Evolutionary conservation across 495 filamentous ascomycete species (phyloP), one percentile per base, ranked within the genome.

Genomic region (Achaetomiella virescens): DNA sequence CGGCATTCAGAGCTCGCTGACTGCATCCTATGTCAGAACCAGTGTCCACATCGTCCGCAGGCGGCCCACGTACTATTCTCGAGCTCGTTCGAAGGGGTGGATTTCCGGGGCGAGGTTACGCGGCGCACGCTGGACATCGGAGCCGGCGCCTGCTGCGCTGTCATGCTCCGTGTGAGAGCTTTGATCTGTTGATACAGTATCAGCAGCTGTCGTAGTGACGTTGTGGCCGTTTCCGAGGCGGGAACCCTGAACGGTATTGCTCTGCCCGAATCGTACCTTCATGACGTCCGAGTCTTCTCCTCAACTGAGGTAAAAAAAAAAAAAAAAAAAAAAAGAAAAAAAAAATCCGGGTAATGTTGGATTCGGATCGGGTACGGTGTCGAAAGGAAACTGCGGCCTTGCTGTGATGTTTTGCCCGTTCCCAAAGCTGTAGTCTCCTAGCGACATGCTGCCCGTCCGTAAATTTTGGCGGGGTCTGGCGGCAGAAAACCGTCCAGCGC

Each of bases 81-180:
- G 79, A 45, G 91, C 93, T 61, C 90, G 79, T 70, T 95, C 91
- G 71, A 97, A 97, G 21, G 95, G 95, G 76, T 98, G 93, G 50
- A 93, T 79, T 31, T 89, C 83, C 11, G 93, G 95, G 65, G 96
- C 90, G 55, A 97, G 81, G 63, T 98, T 98, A 61, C 92, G 85
- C 49, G 66, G 65, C 15, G 65, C 65, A 11, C 62, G 62, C 40
- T 63, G 63, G 57, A 87, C 82, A 70, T 83, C 80, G 40, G 86
- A 84, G 44, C 92, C 92, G 88, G 83, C 36, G 89, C 82, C 71
- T 91, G 88, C 65, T 88, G 83, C 46, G 90, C 85, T 67, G 83
- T 76, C 29, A 84, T 77, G 15, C 88, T 81, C 64, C 91, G 87
- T 58, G 81, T 87, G 65, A 97, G 86, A 36, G 91, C 87, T 79